Percentiles rank a stretch among this genome's conserved stretches.
Evolutionary conservation across 345 rosid genomes (phyloP).

Genomic region (Syzygium jambos): DNA sequence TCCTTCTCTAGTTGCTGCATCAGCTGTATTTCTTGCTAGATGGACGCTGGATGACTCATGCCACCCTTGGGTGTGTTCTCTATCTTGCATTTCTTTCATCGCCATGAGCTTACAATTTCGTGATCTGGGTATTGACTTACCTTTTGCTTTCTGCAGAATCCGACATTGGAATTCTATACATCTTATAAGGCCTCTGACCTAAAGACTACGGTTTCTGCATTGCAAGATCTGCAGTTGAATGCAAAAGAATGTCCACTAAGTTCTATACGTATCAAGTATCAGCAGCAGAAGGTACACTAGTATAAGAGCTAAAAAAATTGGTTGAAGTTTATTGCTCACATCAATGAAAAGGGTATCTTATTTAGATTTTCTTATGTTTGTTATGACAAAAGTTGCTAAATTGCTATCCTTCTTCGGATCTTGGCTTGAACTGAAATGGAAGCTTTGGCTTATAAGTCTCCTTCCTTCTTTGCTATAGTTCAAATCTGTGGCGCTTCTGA

Average conservation of each 20-base stretch:
- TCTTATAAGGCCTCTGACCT: slow-evolving; percentile 58
- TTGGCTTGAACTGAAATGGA: background rate
- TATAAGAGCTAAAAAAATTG: background rate
- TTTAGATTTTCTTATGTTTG: background rate
- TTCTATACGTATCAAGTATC: slow-evolving; percentile 65
- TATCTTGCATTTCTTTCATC: background rate
- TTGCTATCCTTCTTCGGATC: background rate
- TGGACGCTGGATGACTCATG: slow-evolving; percentile 82
- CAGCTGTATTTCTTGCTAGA: slow-evolving; percentile 83
- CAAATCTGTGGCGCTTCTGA: slow-evolving; percentile 58
- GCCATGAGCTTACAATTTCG: background rate
- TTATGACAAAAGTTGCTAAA: background rate
- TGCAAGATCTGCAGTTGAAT: slow-evolving; percentile 68
- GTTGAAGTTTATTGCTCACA: background rate
- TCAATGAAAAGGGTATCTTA: background rate
- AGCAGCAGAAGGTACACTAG: slow-evolving; percentile 51
- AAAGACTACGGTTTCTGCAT: slow-evolving; percentile 34
- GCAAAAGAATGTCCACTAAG: slow-evolving; percentile 50
- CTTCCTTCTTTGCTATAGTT: slow-evolving; percentile 32
- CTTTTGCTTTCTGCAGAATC: slow-evolving; percentile 34
- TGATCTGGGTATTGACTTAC: background rate
- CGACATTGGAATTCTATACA: slow-evolving; percentile 73
- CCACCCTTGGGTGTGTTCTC: slow-evolving; percentile 77
- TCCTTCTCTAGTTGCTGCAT: slow-evolving; percentile 85
- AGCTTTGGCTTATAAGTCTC: background rate